A percentile compares a stretch with the other conserved stretches of the same genome.
These are phyloP conservation scores for Carallia brachiata DNA, from an alignment of 345 rosid genomes.

Conservation along the genomic window DNA sequence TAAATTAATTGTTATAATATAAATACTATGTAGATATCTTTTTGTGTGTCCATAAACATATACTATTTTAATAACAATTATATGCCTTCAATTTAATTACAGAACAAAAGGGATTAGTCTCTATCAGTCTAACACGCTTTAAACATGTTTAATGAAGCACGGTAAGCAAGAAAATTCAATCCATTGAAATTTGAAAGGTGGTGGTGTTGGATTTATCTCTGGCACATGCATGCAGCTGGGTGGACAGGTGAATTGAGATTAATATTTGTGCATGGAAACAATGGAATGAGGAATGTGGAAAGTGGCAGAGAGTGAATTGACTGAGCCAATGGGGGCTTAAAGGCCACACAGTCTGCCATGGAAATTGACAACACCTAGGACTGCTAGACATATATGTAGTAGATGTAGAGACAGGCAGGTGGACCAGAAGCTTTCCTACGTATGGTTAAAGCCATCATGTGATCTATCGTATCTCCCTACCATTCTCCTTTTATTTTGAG, in stretches of 20 bases:
- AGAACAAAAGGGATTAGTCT: conserved; percentile 5
- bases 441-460: conserved; percentile 18
- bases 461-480: conserved; percentile 1
- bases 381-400: conserved; percentile 16
- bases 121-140: not conserved
- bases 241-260: conserved; percentile 17
- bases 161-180: not conserved
- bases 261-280: conserved; percentile 12
- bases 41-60: too few species aligned
- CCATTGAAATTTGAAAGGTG: not conserved
- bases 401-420: conserved; percentile 9
- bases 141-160: not conserved
- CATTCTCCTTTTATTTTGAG: not conserved
- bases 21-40: too few species aligned
- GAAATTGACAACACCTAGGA: conserved; percentile 23
- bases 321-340: not conserved
- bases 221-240: conserved; percentile 6
- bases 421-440: conserved; percentile 15
- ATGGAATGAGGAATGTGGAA: conserved; percentile 27
- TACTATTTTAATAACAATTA: too few species aligned
- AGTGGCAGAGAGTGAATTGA: conserved; percentile 9
- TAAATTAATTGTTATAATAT: too few species aligned
- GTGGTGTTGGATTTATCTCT: not conserved
- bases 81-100: too few species aligned
- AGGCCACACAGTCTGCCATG: conserved; percentile 12